Evolutionary conservation across 1,284 basidiomycete genomes (phyloP), one percentile per base, ranked within the genome.

Genomic region (Schizophyllum amplum): DNA sequence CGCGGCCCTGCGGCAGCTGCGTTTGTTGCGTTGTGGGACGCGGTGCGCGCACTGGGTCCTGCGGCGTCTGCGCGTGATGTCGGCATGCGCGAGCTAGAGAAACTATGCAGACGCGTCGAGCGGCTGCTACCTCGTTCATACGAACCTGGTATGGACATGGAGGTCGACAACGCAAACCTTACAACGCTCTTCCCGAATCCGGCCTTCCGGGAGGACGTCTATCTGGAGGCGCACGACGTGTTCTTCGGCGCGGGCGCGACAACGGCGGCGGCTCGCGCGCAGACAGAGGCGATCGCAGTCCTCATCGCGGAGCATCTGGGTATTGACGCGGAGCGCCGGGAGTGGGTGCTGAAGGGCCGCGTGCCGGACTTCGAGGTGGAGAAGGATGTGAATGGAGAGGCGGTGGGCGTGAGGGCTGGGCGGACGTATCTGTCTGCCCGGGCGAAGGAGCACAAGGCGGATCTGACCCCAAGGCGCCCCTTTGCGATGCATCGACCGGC

Each of bases 401-500:
- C 76, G 15, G 69, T 73, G 9, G 78, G 78, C n/a, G 72, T 90
- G 4, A 71, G 73, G 51, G 71, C 84, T 22, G 87, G 87, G 1
- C 75, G 81, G 7, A 80, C 79, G 21, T 74, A 76, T 51, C 72
- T 92, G 15, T 64, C 67, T 5, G 82, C 84, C 11, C 72, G 72
- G 5, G 64, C 63, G 9, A 77, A 75, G 60, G 62, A 21, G 20
- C 11, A 20, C 48, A 21, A 20, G 20, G 17, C 33, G 17, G 13
- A 9, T 2, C 13, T 22, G 21, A 20, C 48, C 11, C 48, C 48
- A 9, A 64, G 69, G 17, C 77, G 86, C 15, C 91, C 90, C 0
- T 99, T 97, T 66, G 94, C 92, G 1, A 77, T 98, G 72, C 97
- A 97, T 63, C 85, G 87, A 61, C 94, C 94, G 0, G 93, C 94